A percentile compares a stretch with the other conserved stretches of the same genome.
Evolutionary conservation across 345 rosid species (phyloP).

Genomic region (Eucalyptus erythrocorys): DNA sequence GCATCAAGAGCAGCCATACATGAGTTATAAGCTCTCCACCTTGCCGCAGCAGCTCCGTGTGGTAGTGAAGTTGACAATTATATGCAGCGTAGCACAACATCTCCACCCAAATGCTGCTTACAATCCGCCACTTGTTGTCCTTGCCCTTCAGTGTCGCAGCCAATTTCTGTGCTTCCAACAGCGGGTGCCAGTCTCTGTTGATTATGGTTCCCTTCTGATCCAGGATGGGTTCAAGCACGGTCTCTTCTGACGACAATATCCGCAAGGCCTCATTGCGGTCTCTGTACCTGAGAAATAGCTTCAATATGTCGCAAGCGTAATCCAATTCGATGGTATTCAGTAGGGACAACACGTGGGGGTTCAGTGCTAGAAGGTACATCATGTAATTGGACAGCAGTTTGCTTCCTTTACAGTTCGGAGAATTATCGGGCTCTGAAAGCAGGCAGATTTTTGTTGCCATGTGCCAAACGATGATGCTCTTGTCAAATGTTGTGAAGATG

Average conservation of each 20-base stretch:
- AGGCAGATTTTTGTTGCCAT: neutral
- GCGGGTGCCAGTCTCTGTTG: too few species aligned
- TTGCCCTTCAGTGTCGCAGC: neutral
- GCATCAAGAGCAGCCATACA: neutral
- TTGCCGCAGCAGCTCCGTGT: neutral
- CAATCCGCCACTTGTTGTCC: neutral
- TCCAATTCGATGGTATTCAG: neutral
- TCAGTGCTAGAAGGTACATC: too few species aligned
- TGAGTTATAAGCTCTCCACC: neutral
- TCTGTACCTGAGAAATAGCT: neutral
- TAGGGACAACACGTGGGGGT: neutral
- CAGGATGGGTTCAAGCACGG: accelerated
- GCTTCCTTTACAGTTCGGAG: too few species aligned
- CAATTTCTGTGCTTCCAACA: neutral
- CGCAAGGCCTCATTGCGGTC: neutral
- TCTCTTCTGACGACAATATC: neutral
- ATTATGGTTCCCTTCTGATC: too few species aligned
- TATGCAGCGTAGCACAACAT: neutral
- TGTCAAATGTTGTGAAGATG: neutral
- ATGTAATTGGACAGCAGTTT: too few species aligned
- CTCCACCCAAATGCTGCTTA: neutral
- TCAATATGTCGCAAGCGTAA: neutral
- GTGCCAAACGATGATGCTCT: neutral
- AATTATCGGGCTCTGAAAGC: too few species aligned
- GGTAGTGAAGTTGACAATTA: neutral